A percentile compares a stretch with the other conserved stretches of the same genome.
These are phyloP conservation scores for Penicillium egyptiacum DNA, from an alignment of 495 filamentous ascomycete species.

Conservation along the genomic window DNA sequence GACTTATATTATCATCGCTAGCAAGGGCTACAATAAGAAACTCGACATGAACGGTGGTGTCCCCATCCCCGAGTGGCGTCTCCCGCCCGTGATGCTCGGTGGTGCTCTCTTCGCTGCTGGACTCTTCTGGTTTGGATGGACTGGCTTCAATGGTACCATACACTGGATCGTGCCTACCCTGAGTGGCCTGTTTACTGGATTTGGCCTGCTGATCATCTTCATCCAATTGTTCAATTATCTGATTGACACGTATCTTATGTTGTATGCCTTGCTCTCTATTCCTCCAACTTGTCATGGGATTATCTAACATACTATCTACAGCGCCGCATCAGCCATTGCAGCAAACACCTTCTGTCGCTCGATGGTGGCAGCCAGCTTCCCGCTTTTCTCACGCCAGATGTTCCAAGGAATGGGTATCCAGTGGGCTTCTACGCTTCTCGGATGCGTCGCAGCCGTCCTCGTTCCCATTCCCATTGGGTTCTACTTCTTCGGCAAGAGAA, in stretches of 20 bases:
- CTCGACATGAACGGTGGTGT: conserved; percentile 69
- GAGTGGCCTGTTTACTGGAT: conserved; percentile 63
- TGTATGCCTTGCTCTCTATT: conserved; percentile 49
- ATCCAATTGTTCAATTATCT: conserved; percentile 83
- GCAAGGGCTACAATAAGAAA: conserved; percentile 52
- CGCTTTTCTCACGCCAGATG: conserved; percentile 79
- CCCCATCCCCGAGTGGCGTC: conserved; percentile 82
- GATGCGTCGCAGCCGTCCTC: conserved; percentile 64
- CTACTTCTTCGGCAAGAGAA: conserved; percentile 38
- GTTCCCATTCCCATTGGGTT: conserved; percentile 66
- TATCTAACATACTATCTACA: conserved; percentile 20
- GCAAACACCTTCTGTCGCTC: conserved; percentile 85
- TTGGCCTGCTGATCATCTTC: conserved; percentile 76
- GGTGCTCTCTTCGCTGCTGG: conserved; percentile 71
- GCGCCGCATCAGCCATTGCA: conserved; percentile 82
- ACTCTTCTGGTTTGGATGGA: conserved; percentile 90
- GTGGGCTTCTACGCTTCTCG: conserved; percentile 75
- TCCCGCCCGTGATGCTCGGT: conserved; percentile 75
- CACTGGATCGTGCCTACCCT: conserved; percentile 87
- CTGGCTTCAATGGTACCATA: conserved; percentile 60
- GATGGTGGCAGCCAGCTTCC: conserved; percentile 72
- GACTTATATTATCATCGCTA: conserved; percentile 29
- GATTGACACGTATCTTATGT: conserved; percentile 87
- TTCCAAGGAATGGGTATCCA: conserved; percentile 74
- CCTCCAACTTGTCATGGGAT: background rate